Evolutionary conservation across 2,329 filamentous ascomycete species (phyloP), one percentile per base, ranked within the genome.

Genomic region (Bipolaris victoriae): DNA sequence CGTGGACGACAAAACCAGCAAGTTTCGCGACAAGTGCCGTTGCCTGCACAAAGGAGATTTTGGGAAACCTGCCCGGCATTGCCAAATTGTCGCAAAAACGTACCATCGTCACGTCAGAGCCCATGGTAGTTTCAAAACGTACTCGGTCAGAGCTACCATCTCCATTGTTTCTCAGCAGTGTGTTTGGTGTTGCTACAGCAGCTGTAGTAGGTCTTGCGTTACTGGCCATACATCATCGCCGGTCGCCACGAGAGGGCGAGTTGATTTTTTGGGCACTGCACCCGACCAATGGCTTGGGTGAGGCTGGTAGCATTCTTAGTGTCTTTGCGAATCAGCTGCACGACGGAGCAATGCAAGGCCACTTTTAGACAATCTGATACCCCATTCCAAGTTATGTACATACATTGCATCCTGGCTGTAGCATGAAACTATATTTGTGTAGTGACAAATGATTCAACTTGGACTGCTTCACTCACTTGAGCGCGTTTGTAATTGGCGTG

Each of bases 181-280:
- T 76, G 3, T 31, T 66, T 16, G 60, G 65, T 7, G 46, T 68
- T n/a, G 64, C 67, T 3, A 61, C 64, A 15, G 68, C 65, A 16
- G 52, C 61, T 18, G 58, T 62, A 18, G 60, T 69, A 22, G 68
- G 71, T 1, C 50, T 76, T 18, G 63, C 63, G 13, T 67, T 65
- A 11, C 52, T 75, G 49, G 73, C 73, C 13, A 57, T 75, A 16
- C 67, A 70, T 40, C 72, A 75, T 49, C 67, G 71, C 18, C 71
- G 68, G 11, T 70, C 68, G 24, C 72, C 74, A 18, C 67, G 73
- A 7, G 65, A 72, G 10, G 72, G 70, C 3, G 65, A 68, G 4
- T 55, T 76, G 15, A 69, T 76, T n/a, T 76, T 76, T 45, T 70
- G 71, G 67, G 70, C 72, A 18, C 47, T 73, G 16, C 70, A 71